A percentile compares a stretch with the other conserved stretches of the same genome.
These are phyloP conservation scores for Boletus vinaceobasis DNA, from an alignment of 768 basidiomycete species.

Conservation along the genomic window DNA sequence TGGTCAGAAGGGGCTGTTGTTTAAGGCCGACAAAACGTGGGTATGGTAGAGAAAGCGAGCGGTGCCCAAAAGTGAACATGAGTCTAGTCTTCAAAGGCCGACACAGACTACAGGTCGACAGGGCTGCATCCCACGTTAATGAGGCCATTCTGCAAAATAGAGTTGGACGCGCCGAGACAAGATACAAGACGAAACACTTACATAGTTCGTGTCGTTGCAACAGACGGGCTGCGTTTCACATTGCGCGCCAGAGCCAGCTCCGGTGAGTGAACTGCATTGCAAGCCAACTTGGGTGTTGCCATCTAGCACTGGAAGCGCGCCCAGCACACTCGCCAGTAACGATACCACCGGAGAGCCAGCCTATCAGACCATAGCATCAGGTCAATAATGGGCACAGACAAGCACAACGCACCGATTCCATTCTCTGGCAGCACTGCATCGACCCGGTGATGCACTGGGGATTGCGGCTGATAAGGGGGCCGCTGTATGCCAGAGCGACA, in stretches of 20 bases:
- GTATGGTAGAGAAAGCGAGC: conserved; percentile 20
- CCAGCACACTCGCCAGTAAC: conserved; percentile 1
- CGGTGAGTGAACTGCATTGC: conserved; percentile 17
- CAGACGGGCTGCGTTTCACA: conserved; percentile 23
- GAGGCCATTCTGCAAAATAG: conserved; percentile 17
- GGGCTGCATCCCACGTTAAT: conserved; percentile 27
- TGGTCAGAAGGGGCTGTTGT: conserved; percentile 9
- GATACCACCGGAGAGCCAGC: conserved; percentile 1
- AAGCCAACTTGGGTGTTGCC: conserved; percentile 14
- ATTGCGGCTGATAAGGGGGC: conserved; percentile 24
- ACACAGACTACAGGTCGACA: neutral
- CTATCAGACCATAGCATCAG: conserved; percentile 13
- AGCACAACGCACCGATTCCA: conserved; percentile 14
- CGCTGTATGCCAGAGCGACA: conserved; percentile 14
- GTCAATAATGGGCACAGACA: neutral
- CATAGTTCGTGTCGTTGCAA: conserved; percentile 18
- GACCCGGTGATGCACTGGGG: conserved; percentile 22
- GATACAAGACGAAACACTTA: neutral
- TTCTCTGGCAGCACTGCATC: conserved; percentile 21
- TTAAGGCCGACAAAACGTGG: conserved; percentile 13
- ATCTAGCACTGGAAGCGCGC: neutral
- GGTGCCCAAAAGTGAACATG: neutral
- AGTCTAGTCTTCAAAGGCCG: conserved; percentile 3
- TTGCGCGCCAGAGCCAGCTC: conserved; percentile 22
- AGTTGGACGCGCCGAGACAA: neutral